A percentile compares a stretch with the other conserved stretches of the same genome.
Evolutionary conservation across 2,329 filamentous ascomycete genomes (phyloP).

Genomic region (Aspergillus novofumigatus): DNA sequence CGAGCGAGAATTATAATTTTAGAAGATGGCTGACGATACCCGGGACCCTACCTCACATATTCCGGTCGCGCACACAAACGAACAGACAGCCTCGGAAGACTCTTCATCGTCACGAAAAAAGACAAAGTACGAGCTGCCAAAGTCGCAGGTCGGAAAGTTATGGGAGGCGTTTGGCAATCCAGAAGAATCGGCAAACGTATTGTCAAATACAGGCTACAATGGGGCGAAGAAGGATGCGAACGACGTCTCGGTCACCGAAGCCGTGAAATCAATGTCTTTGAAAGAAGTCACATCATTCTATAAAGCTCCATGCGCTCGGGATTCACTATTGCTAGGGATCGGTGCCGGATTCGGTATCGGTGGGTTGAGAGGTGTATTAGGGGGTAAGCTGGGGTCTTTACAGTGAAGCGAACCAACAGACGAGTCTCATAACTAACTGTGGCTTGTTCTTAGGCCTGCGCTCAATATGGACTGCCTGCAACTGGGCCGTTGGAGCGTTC

Average conservation of each 20-base stretch:
- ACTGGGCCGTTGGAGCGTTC: slow-evolving; percentile 82
- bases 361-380: slow-evolving; percentile 67
- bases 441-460: slow-evolving; percentile 39
- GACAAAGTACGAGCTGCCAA: slow-evolving; percentile 40
- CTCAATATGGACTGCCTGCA: slow-evolving; percentile 63
- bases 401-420: background rate
- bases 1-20: slow-evolving; percentile 2
- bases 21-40: slow-evolving; percentile 39
- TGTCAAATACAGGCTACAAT: slow-evolving; percentile 56
- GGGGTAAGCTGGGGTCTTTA: slow-evolving; percentile 52
- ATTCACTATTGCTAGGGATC: slow-evolving; percentile 80
- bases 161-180: slow-evolving; percentile 47
- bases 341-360: slow-evolving; percentile 72
- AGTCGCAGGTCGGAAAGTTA: slow-evolving; percentile 45
- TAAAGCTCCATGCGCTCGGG: slow-evolving; percentile 76
- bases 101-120: slow-evolving; percentile 24
- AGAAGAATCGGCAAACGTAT: slow-evolving; percentile 49
- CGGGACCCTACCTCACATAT: slow-evolving; percentile 22
- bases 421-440: slow-evolving; percentile 2
- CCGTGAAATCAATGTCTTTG: slow-evolving; percentile 45
- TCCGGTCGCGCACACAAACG: slow-evolving; percentile 9
- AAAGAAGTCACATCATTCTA: slow-evolving; percentile 59
- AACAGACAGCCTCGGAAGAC: slow-evolving; percentile 14
- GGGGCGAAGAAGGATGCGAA: slow-evolving; percentile 55
- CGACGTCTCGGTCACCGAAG: slow-evolving; percentile 39